Conservation (phyloP, 371 early-diverging fungal species). For the Mortierella sp. region DNA sequence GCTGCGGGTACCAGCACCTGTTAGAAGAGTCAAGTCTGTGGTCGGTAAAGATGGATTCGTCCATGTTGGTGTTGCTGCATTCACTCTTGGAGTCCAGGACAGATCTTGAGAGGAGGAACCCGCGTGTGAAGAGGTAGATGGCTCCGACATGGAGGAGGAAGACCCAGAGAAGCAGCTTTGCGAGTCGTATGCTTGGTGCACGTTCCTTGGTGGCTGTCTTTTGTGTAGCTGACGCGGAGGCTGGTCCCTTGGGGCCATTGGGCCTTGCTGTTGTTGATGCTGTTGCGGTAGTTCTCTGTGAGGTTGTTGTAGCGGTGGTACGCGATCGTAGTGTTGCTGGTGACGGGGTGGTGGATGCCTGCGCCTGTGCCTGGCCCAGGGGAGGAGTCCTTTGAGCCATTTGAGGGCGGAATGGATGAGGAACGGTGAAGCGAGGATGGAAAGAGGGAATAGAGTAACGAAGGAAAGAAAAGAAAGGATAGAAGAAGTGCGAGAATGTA, state of each 20-base stretch:
- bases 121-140: constrained; percentile 82
- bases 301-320: neutral
- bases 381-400: constrained; percentile 20
- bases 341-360: neutral
- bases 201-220: constrained; percentile 26
- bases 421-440: neutral
- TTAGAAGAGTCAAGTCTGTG: neutral
- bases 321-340: constrained; percentile 21
- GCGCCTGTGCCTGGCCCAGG: constrained; percentile 30
- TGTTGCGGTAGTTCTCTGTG: neutral
- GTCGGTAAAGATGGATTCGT: constrained; percentile 19
- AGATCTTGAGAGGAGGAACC: constrained; percentile 87
- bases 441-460: neutral
- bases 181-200: constrained; percentile 50
- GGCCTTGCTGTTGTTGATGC: neutral
- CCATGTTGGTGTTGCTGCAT: constrained; percentile 59
- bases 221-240: neutral
- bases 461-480: neutral
- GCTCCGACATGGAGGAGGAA: constrained; percentile 61
- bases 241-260: neutral
- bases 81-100: constrained; percentile 72
- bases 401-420: neutral
- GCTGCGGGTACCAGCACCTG: constrained; percentile 67
- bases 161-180: constrained; percentile 55
- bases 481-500: neutral